phyloP scores from a whole-genome alignment of 192 early-diverging fungal genomes.

The Umbelopsis ramanniana region DNA sequence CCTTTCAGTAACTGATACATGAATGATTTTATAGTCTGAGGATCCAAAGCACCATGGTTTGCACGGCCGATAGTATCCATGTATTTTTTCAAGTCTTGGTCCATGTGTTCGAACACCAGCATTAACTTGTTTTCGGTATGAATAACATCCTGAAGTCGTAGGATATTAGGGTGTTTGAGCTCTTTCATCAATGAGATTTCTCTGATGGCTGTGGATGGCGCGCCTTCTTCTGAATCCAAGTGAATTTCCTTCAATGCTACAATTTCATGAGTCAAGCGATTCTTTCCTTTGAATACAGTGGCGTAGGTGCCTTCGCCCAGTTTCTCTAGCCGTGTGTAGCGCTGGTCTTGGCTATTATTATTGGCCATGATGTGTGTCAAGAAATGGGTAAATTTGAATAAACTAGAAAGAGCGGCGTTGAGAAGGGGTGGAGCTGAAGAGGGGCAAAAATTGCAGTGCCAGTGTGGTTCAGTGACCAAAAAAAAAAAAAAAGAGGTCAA shows the following conservation, averaged over 20 bases:
- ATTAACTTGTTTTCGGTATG: constrained; percentile 86
- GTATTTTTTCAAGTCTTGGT: constrained; percentile 86
- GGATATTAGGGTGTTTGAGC: constrained; percentile 90
- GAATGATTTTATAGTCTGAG: constrained; percentile 72
- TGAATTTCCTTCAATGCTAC: constrained; percentile 97
- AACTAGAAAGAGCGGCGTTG: neutral
- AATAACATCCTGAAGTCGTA: constrained; percentile 81
- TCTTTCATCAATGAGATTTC: constrained; percentile 99
- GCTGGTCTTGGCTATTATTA: constrained; percentile 29
- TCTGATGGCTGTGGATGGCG: constrained; percentile 96
- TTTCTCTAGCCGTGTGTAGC: constrained; percentile 85
- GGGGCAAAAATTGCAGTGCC: neutral
- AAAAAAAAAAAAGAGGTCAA: neutral
- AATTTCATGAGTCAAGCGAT: constrained; percentile 74
- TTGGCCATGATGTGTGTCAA: constrained; percentile 13
- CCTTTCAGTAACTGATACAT: constrained; percentile 85
- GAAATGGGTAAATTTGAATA: neutral
- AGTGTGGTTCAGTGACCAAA: neutral
- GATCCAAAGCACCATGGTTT: constrained; percentile 66
- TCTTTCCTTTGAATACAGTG: constrained; percentile 85
- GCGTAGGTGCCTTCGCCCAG: constrained; percentile 99
- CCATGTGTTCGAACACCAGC: constrained; percentile 89
- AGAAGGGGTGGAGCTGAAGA: neutral
- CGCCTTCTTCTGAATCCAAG: constrained; percentile 89
- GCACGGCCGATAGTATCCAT: constrained; percentile 76